Evolutionary conservation across 192 early-diverging fungal species (phyloP).

Genomic region (Entophlyctis luteolus): DNA sequence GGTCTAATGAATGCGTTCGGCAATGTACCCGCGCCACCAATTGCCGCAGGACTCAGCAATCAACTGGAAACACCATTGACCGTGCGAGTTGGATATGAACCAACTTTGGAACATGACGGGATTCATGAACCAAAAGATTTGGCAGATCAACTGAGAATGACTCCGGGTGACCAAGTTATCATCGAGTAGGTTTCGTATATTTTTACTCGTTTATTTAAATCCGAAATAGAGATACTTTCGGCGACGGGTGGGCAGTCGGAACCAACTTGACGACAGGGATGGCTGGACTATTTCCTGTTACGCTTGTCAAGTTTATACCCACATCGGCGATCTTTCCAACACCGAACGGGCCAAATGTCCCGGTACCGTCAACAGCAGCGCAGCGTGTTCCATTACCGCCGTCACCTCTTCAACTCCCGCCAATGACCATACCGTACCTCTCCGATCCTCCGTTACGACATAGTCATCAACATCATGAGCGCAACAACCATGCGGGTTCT

Average conservation of each 20-base stretch:
- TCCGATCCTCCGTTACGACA: no score
- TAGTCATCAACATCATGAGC: no score
- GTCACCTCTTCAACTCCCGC: no score
- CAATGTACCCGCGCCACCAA: background rate
- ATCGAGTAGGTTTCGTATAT: background rate
- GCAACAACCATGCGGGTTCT: no score
- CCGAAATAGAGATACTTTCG: conserved; percentile 27
- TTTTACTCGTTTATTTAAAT: background rate
- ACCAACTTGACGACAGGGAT: conserved; percentile 18
- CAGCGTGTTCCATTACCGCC: no score
- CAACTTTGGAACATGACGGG: background rate
- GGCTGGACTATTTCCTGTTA: conserved; percentile 14
- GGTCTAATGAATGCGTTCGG: conserved; percentile 17
- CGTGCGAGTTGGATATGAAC: conserved; percentile 18
- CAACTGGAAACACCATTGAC: conserved; percentile 13
- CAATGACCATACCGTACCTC: no score
- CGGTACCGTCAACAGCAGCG: no score
- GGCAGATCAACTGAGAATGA: conserved; percentile 13
- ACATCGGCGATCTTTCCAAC: background rate
- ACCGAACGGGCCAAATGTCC: no score
- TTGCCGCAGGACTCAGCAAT: background rate
- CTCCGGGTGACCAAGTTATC: conserved; percentile 16
- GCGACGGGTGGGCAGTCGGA: conserved; percentile 28
- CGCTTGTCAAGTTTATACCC: conserved; percentile 23
- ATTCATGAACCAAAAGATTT: background rate